These are phyloP conservation scores for Bjerkandera adusta DNA, from an alignment of 1,284 basidiomycete species.

Conservation along the genomic window DNA sequence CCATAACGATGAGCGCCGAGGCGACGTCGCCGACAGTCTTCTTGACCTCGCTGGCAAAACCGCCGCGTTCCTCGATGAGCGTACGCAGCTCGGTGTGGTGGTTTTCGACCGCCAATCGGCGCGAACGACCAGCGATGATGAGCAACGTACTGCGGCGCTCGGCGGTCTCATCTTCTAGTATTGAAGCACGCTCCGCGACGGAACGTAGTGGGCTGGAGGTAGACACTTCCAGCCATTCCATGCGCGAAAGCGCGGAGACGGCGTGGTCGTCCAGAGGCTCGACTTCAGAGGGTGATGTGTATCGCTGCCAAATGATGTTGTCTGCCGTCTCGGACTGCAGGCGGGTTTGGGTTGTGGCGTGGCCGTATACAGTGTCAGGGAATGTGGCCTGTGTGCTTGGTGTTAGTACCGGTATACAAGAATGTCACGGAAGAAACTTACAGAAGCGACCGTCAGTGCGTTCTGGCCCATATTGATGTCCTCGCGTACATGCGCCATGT, in stretches of 20 bases:
- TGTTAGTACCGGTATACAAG: slow-evolving; percentile 1
- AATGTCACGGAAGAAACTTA: slow-evolving; percentile 22
- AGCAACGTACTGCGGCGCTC: slow-evolving; percentile 43
- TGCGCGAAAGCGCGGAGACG: slow-evolving; percentile 41
- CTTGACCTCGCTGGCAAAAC: slow-evolving; percentile 54
- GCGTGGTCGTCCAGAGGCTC: slow-evolving; percentile 25
- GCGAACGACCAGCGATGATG: slow-evolving; percentile 68
- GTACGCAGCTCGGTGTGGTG: slow-evolving; percentile 63
- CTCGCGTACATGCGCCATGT: slow-evolving; percentile 23
- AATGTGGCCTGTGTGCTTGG: slow-evolving; percentile 23
- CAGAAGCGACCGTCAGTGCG: slow-evolving; percentile 43
- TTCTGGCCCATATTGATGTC: slow-evolving; percentile 33
- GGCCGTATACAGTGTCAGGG: slow-evolving; percentile 46
- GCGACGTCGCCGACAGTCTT: slow-evolving; percentile 86
- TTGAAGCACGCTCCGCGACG: slow-evolving; percentile 35
- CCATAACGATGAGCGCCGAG: slow-evolving; percentile 64
- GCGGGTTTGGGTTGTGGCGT: slow-evolving; percentile 37
- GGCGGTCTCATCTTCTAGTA: slow-evolving; percentile 21
- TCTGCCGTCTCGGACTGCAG: slow-evolving; percentile 47
- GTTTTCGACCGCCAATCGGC: slow-evolving; percentile 64
- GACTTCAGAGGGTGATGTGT: slow-evolving; percentile 31
- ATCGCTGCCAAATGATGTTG: slow-evolving; percentile 38
- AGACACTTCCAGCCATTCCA: slow-evolving; percentile 52
- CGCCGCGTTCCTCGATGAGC: slow-evolving; percentile 56
- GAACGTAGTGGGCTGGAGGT: slow-evolving; percentile 56